Base-by-base conservation (phyloP, 345 rosid genomes). In the Pugionium cornutum region DNA sequence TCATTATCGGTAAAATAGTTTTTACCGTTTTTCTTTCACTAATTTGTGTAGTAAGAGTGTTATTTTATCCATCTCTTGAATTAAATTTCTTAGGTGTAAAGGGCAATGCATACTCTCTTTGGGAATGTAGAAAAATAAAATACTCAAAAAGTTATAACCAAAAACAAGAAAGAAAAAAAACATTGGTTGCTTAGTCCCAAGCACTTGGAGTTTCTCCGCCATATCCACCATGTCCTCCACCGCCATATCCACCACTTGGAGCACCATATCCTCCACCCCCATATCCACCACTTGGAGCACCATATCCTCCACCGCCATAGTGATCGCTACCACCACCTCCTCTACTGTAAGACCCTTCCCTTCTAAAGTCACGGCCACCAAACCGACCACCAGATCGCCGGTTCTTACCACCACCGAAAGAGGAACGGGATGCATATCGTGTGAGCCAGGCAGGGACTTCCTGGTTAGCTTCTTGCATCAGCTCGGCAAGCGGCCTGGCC, bases 391-490 rank as follows among this genome's bases (percentile, higher is more conserved):
- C 95, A 50, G 88, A 72, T 26, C 98, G 90, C 11, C 89, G 84
- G 62, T 80, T 89, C 66, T 79, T 81, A 33, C 92, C 86, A 48
- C 92, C 89, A 18, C 70, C 79, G 50, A 41, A 85, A 1, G 88
- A 72, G 25, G 96, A 62, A 32, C 95, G 89, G 6, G 92, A 78
- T 47, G 96, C 91, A 64, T 79, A 89, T 9, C 95, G 89, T 37
- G 95, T 63, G 37, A 92, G 89, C 98, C 98, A 92, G 36, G 74
- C 85, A 53, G 98, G 98, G 30, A 92, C 98, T 80, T 89, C 98
- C 67, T 92, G 98, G 69, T 87, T 92, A 9, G 96, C 72, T 80
- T 92, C 98, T 78, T 83, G 90, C 98, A 92, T 92, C 66, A 92
- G 76, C 7, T 92, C 96, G 4, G 89, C 39, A 42, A 92, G 75